Base-by-base conservation (phyloP, 495 filamentous ascomycete species). In the Lepraria neglecta region DNA sequence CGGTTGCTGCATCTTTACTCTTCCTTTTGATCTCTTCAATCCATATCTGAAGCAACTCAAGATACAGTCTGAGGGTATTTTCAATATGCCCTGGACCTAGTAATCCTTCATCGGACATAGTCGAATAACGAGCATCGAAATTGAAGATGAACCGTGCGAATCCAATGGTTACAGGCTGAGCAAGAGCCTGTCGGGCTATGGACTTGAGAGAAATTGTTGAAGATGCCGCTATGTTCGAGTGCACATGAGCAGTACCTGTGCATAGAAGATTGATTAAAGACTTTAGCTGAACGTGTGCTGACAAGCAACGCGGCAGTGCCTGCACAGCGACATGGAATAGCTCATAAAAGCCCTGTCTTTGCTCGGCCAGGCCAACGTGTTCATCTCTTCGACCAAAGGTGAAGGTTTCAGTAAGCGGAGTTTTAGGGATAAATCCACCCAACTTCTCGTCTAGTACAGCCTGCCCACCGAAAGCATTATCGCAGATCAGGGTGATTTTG, bases 51-150 rank as follows among this genome's bases (percentile, higher is more conserved):
- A 99, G 78, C 10, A 97, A 75, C 71, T 99, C 91, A 48, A 99
- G 89, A 69, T 97, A 99, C 0, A 99, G 79, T 63, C 84, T 84
- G 19, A 99, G 70, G 4, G 95, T 97, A 60, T 87, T 95, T 68
- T 99, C 95, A 55, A 98, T 96, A 69, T 98, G 95, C 11, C 86
- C 89, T 28, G 91, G 86, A 6, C 94, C 94, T 28, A 98, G 83
- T 89, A 99, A 92, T 4, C 95, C 94, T 47, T 96, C 91, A 67
- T 97, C 95, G 10, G 92, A 95, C 88, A 96, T 96, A 24, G 94
- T 97, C 1, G 92, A 90, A 72, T 97, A 97, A 31, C 90, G 86
- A 64, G 92, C 90, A 73, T 99, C 95, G 69, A 97, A 97, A 58
- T 90, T 95, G 76, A 99, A 97, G 38, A 98, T 97, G 66, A 97